Conservation (phyloP, 2,329 filamentous ascomycete species). For the Aschersonia sp. region DNA sequence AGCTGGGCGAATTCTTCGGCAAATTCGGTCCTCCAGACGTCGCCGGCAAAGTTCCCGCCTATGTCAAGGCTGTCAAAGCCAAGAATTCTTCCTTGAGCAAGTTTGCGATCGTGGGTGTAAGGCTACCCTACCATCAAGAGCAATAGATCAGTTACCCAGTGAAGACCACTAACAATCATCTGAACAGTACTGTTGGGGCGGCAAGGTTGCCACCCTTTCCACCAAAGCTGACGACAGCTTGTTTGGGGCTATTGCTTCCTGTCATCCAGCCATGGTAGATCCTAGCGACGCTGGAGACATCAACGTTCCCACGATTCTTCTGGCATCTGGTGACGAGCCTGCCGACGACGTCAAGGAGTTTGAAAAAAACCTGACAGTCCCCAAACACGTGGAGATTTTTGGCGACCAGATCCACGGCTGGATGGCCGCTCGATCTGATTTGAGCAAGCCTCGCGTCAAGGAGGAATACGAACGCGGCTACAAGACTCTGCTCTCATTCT, state of each 20-base stretch:
- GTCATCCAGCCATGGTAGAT: slow-evolving; percentile 51
- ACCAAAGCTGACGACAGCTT: slow-evolving; percentile 34
- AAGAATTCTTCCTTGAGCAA: slow-evolving; percentile 40
- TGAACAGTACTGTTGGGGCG: slow-evolving; percentile 53
- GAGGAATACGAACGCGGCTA: slow-evolving; percentile 49
- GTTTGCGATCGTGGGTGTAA: slow-evolving; percentile 47
- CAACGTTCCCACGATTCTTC: slow-evolving; percentile 44
- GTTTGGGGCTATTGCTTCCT: slow-evolving; percentile 38
- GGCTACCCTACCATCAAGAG: not conserved
- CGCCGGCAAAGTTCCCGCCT: slow-evolving; percentile 35
- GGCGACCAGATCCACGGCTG: slow-evolving; percentile 55
- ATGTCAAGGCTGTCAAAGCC: slow-evolving; percentile 35
- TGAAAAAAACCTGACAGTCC: slow-evolving; percentile 33
- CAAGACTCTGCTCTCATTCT: slow-evolving; percentile 42
- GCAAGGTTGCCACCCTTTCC: slow-evolving; percentile 45
- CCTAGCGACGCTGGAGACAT: slow-evolving; percentile 43
- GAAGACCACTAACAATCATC: not conserved
- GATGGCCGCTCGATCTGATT: slow-evolving; percentile 54
- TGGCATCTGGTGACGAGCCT: slow-evolving; percentile 53
- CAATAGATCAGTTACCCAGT: not conserved
- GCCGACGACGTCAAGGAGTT: slow-evolving; percentile 40
- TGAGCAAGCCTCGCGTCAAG: slow-evolving; percentile 40
- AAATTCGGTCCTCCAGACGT: slow-evolving; percentile 32
- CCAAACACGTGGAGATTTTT: slow-evolving; percentile 53
- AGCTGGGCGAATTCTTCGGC: slow-evolving; percentile 42